Evolutionary conservation across 2,329 filamentous ascomycete species (phyloP).

Genomic region (Ascomycota sp.): DNA sequence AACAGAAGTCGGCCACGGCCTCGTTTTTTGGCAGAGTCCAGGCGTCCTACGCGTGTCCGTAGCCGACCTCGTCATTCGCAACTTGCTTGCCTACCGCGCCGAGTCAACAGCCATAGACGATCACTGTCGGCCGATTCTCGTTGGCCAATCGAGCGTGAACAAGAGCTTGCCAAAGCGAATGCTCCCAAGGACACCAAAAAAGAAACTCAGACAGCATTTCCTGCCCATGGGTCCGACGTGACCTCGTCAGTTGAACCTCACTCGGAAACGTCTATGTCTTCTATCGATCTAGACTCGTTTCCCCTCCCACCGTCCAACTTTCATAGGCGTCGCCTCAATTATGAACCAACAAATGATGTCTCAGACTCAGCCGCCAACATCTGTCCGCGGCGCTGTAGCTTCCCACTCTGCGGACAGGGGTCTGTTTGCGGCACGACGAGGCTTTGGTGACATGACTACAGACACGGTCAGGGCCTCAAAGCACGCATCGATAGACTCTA

Average conservation of each 20-base stretch:
- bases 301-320: constrained; percentile 5
- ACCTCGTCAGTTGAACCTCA: background rate
- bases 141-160: no score
- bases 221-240: background rate
- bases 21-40: constrained; percentile 9
- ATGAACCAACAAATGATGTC: background rate
- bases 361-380: no score
- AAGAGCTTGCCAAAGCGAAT: background rate
- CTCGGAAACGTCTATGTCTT: constrained; percentile 4
- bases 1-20: constrained; percentile 6
- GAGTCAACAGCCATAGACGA: background rate
- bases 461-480: constrained; percentile 7
- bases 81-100: constrained; percentile 1
- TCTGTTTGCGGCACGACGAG: constrained; percentile 1
- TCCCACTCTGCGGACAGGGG: background rate
- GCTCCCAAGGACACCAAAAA: background rate
- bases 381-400: constrained; percentile 1
- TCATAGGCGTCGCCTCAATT: background rate
- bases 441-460: constrained; percentile 4
- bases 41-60: constrained; percentile 7
- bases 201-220: background rate
- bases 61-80: constrained; percentile 2
- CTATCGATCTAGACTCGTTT: constrained; percentile 6
- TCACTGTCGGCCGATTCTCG: background rate
- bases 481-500: constrained; percentile 14